Conservation (phyloP, 2,329 filamentous ascomycete species). For the Beauveria brongniartii region DNA sequence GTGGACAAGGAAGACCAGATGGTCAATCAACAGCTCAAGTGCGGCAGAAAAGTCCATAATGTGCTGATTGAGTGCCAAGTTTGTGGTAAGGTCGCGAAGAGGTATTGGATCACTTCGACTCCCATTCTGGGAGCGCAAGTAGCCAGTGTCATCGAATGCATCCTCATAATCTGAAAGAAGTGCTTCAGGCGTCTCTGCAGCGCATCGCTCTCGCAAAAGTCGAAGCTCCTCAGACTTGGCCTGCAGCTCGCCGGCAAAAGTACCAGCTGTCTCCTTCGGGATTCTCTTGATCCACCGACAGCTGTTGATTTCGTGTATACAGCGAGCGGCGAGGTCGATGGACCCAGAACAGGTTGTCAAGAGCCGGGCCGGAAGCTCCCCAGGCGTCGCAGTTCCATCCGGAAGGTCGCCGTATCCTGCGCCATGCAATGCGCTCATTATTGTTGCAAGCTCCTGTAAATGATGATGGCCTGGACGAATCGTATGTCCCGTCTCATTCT, state of each 20-base stretch:
- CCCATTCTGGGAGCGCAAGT: conserved; percentile 14
- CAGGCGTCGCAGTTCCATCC: background rate
- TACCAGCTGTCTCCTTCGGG: conserved; percentile 16
- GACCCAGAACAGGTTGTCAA: conserved; percentile 19
- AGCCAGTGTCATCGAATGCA: conserved; percentile 33
- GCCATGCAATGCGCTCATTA: background rate
- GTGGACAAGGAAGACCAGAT: conserved; percentile 28
- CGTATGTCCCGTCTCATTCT: background rate
- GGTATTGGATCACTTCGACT: conserved; percentile 18
- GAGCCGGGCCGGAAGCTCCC: conserved; percentile 17
- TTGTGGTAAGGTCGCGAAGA: conserved; percentile 31
- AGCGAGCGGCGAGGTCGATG: conserved; percentile 17
- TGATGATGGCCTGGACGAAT: background rate
- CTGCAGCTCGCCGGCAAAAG: conserved; percentile 13
- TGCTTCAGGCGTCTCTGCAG: conserved; percentile 28
- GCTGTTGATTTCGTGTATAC: conserved; percentile 21
- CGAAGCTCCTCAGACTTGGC: conserved; percentile 21
- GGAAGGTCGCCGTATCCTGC: background rate
- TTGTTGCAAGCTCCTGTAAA: background rate
- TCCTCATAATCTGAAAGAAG: conserved; percentile 30
- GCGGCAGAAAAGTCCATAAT: conserved; percentile 20
- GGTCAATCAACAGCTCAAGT: conserved; percentile 27
- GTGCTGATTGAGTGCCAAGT: conserved; percentile 39
- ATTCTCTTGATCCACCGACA: conserved; percentile 22
- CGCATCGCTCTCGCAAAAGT: conserved; percentile 17